Base-by-base conservation (phyloP, 345 rosid species). In the Odontarrhena argentea region DNA sequence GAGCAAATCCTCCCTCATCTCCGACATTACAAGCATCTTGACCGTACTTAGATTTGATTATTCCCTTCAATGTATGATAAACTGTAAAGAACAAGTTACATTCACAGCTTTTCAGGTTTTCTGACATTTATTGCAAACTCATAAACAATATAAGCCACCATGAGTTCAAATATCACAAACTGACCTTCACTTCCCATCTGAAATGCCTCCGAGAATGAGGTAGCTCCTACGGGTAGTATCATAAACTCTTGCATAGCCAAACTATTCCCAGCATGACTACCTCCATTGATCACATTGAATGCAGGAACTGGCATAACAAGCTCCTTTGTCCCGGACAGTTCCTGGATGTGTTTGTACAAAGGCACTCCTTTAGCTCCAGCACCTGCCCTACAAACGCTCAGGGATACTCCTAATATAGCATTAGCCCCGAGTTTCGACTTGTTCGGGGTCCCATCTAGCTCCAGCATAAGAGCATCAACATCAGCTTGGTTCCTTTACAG, bases 11-110 rank as follows among this genome's bases (percentile, higher is more conserved):
- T 10, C 99, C 99, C 80, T 94, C 99, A 64, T 91, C 99, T 55
- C 99, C 97, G 9, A 94, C 99, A 78, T 91, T 94, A 86, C 99
- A 94, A 64, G 97, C 99, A 82, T 91, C 97, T 69, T 91, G 99
- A 47, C 97, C 99, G 47, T 94, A 94, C 77, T 91, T 94, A 22
- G 76, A 74, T 80, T 87, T 89, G 76, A 91, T 91, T 63, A 91
- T 91, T 59, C 93, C 93, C 82, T 91, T 91, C 61, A 91, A 73
- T 26, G 57, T 82, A 76, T 94, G 97, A 80, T 94, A 94, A 65
- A 91, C 99, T 93, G 84, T 8, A 68, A 48, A 8, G 58, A 48
- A 69, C 43, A 45, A 52, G 36, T n/a, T 7, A 42, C 9, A 13
- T 38, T 55, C 22, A 55, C 12, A 3, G 37, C 11, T 59, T 47